A percentile compares a stretch with the other conserved stretches of the same genome.
Conservation (phyloP, 2,329 filamentous ascomycete genomes). For the Xylariaceae sp. region DNA sequence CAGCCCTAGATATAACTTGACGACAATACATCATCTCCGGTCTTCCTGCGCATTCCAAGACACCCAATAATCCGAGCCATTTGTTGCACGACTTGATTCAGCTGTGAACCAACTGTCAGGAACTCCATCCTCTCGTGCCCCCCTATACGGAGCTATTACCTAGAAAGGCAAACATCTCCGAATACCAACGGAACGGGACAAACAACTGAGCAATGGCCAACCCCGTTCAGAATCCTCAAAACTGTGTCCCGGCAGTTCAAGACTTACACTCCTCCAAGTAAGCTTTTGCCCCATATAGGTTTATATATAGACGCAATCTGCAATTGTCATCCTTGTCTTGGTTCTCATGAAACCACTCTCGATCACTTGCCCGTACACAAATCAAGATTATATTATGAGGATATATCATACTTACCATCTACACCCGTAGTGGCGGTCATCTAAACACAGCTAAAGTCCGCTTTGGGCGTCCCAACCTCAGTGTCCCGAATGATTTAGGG, state of each 20-base stretch:
- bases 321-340: not conserved
- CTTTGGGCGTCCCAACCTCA: conserved; percentile 18
- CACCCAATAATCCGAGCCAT: not conserved
- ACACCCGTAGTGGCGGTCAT: not conserved
- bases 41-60: conserved; percentile 7
- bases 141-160: not conserved
- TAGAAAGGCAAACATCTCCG: conserved; percentile 13
- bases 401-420: not conserved
- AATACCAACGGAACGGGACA: not conserved
- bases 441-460: not conserved
- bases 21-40: conserved; percentile 6
- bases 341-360: not conserved
- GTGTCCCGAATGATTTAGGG: conserved; percentile 24
- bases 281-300: conserved; percentile 11
- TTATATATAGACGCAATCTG: not conserved
- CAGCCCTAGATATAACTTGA: not conserved
- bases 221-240: conserved; percentile 11
- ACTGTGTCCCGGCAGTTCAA: conserved; percentile 23
- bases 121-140: conserved; percentile 1
- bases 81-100: conserved; percentile 2
- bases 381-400: not conserved
- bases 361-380: not conserved
- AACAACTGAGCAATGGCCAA: conserved; percentile 20
- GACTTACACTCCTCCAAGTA: conserved; percentile 26
- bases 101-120: conserved; percentile 15